phyloP scores from a whole-genome alignment of 2,329 filamentous ascomycete genomes.

The Nemania sp. region DNA sequence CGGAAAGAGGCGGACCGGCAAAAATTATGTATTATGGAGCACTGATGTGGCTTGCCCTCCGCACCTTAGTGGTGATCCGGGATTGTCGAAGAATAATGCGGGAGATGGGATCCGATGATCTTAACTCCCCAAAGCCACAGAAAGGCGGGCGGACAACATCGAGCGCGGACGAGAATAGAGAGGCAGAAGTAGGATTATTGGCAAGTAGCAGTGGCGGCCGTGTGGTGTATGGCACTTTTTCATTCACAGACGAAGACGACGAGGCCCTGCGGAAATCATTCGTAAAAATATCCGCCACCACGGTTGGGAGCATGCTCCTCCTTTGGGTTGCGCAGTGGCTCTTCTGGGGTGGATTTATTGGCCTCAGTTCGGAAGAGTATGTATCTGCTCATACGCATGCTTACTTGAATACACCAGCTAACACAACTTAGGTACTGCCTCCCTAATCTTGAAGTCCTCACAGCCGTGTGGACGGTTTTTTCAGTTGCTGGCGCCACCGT shows the following conservation, averaged over 20 bases:
- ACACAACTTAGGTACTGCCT: conserved; percentile 7
- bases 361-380: conserved; percentile 10
- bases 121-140: too few species aligned
- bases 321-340: conserved; percentile 21
- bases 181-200: conserved; percentile 4
- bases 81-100: too few species aligned
- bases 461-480: conserved; percentile 7
- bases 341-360: conserved; percentile 13
- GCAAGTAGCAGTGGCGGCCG: not conserved
- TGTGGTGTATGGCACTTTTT: conserved; percentile 7
- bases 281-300: not conserved
- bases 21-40: conserved; percentile 11
- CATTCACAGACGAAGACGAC: not conserved
- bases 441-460: conserved; percentile 11
- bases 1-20: conserved; percentile 4
- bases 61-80: too few species aligned
- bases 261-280: not conserved
- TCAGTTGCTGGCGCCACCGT: conserved; percentile 3
- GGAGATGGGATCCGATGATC: too few species aligned
- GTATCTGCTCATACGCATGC: conserved; percentile 10
- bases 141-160: too few species aligned
- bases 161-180: too few species aligned
- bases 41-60: conserved; percentile 12
- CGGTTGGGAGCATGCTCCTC: conserved; percentile 6
- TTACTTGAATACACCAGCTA: conserved; percentile 6